Conservation (phyloP, 208 protist species). For the Acanthamoeba royreba region DNA sequence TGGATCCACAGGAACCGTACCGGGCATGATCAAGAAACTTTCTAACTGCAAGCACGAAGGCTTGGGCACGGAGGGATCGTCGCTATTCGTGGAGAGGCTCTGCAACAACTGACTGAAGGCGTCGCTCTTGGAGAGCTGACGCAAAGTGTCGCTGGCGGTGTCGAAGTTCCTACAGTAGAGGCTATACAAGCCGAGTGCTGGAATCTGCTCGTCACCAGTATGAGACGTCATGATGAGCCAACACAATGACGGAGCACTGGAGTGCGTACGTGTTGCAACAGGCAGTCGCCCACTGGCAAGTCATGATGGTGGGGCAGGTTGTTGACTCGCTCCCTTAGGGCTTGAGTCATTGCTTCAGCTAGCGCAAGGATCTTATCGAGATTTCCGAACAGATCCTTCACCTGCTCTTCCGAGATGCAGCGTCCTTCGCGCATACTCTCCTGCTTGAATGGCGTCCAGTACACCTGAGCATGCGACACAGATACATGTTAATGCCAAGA, state of each 20-base stretch:
- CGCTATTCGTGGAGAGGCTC: background rate
- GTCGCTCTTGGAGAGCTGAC: background rate
- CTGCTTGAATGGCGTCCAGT: background rate
- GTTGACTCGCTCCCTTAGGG: background rate
- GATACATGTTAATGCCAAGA: too few relatives aligned
- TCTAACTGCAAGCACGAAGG: background rate
- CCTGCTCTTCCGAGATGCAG: background rate
- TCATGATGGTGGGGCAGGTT: background rate
- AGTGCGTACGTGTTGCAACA: background rate
- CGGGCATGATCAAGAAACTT: background rate
- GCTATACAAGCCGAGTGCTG: background rate
- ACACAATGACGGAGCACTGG: too few relatives aligned
- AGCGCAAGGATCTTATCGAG: background rate
- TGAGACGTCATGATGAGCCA: too few relatives aligned
- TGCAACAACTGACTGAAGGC: background rate
- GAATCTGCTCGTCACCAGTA: too few relatives aligned
- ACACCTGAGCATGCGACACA: too few relatives aligned
- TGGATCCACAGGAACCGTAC: too few relatives aligned
- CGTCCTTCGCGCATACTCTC: background rate
- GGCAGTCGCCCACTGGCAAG: background rate
- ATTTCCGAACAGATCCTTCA: background rate
- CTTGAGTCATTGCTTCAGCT: background rate
- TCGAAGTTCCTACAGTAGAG: background rate
- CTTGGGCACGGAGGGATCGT: background rate
- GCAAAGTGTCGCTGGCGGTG: background rate